A percentile compares a stretch with the other conserved stretches of the same genome.
Evolutionary conservation across 2,329 filamentous ascomycete species (phyloP).

Genomic region (Xylogone sp.): DNA sequence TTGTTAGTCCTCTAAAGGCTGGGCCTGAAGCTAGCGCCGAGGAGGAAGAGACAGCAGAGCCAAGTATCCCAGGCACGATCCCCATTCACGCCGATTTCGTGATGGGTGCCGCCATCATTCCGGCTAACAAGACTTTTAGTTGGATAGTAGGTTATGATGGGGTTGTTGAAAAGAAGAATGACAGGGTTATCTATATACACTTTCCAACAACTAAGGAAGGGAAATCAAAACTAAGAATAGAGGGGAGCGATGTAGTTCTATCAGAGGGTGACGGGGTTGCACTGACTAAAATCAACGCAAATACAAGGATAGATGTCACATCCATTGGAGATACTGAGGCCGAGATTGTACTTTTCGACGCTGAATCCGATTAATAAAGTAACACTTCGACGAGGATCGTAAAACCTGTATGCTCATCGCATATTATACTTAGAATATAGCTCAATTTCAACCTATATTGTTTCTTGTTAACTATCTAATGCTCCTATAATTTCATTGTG

Average conservation of each 20-base stretch:
- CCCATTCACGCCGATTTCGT: conserved; percentile 81
- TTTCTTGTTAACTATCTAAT: too few relatives aligned
- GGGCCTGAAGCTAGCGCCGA: conserved; percentile 57
- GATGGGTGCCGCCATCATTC: conserved; percentile 75
- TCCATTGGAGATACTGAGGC: conserved; percentile 65
- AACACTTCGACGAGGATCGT: too few relatives aligned
- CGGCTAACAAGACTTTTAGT: conserved; percentile 59
- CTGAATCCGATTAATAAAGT: conserved; percentile 13
- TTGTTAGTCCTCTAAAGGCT: conserved; percentile 70
- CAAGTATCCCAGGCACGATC: conserved; percentile 63
- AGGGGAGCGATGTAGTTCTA: conserved; percentile 64
- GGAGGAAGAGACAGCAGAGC: conserved; percentile 61
- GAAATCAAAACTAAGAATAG: conserved; percentile 65
- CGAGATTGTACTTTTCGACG: conserved; percentile 46
- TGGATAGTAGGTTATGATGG: conserved; percentile 65
- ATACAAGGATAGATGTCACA: conserved; percentile 61
- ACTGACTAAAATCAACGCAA: conserved; percentile 59
- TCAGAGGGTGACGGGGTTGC: conserved; percentile 80
- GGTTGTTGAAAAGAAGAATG: conserved; percentile 47
- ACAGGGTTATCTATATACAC: conserved; percentile 74
- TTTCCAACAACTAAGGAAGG: conserved; percentile 75
- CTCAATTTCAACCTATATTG: too few relatives aligned
- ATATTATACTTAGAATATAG: too few relatives aligned
- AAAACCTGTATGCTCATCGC: too few relatives aligned
- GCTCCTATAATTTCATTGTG: too few relatives aligned